phyloP scores from a whole-genome alignment of 2,329 filamentous ascomycete species.

The Aureobasidium pullulans region DNA sequence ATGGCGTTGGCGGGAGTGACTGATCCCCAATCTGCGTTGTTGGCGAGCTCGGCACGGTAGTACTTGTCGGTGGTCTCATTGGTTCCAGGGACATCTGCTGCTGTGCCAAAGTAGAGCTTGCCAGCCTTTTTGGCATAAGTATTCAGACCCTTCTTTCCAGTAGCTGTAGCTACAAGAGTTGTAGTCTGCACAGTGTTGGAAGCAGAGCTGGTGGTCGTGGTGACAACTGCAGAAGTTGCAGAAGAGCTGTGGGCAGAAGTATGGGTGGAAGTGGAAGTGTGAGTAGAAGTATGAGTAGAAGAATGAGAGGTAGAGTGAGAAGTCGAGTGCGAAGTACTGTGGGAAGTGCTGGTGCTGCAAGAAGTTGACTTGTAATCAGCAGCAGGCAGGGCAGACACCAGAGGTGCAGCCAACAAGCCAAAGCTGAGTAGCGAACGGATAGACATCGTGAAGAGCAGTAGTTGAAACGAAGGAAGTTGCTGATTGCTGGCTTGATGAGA shows the following conservation, averaged over 20 bases:
- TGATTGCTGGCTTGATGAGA: conserved; percentile 2
- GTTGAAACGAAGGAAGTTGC: conserved; percentile 1
- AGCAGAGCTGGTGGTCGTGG: conserved; percentile 3
- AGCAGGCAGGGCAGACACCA: conserved; percentile 7
- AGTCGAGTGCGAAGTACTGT: conserved; percentile 2
- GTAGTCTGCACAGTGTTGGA: conserved; percentile 9
- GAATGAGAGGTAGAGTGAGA: neutral
- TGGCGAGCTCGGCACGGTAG: conserved; percentile 50
- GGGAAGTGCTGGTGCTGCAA: conserved; percentile 9
- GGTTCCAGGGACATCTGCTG: conserved; percentile 46
- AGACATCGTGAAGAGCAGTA: conserved; percentile 6
- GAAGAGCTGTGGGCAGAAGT: neutral
- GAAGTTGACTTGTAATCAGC: conserved; percentile 10
- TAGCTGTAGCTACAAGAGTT: conserved; percentile 3
- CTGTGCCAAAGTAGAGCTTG: conserved; percentile 49
- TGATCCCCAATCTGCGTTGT: conserved; percentile 55
- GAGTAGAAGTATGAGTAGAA: neutral
- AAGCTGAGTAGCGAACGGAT: conserved; percentile 12
- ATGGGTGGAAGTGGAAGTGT: neutral
- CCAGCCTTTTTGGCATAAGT: conserved; percentile 48
- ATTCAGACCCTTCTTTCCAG: conserved; percentile 33
- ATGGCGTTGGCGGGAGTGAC: conserved; percentile 58
- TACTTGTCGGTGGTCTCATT: conserved; percentile 44
- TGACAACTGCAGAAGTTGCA: neutral
- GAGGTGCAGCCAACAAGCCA: conserved; percentile 8